These are phyloP conservation scores for Diaporthe citri DNA, from an alignment of 2,329 filamentous ascomycete species.

Conservation along the genomic window DNA sequence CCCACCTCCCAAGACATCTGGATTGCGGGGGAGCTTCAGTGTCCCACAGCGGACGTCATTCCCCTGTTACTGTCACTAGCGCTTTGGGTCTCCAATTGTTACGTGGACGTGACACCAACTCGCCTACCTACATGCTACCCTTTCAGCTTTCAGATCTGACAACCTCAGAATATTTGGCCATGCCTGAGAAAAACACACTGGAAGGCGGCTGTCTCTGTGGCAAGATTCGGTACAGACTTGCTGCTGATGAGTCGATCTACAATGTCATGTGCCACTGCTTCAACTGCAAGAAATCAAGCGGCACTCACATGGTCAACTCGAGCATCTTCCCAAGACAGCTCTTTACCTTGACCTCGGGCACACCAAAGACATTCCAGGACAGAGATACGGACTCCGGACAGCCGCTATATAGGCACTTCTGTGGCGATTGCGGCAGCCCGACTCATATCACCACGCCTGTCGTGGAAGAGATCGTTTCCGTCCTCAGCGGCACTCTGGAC, in stretches of 20 bases:
- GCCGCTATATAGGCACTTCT: constrained; percentile 15
- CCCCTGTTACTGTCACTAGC: background rate
- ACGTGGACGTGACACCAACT: background rate
- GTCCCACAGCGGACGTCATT: constrained; percentile 12
- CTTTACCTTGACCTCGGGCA: constrained; percentile 17
- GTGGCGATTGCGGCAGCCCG: constrained; percentile 32
- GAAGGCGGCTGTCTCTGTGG: constrained; percentile 36
- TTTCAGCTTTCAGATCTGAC: background rate
- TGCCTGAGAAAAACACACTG: constrained; percentile 11
- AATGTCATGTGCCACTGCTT: constrained; percentile 36
- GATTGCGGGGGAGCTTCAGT: constrained; percentile 24
- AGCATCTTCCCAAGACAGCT: constrained; percentile 30
- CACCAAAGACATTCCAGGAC: constrained; percentile 27
- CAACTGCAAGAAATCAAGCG: constrained; percentile 35
- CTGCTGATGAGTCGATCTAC: constrained; percentile 1
- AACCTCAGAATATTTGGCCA: background rate
- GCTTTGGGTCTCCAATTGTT: background rate
- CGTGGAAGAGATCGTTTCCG: constrained; percentile 18
- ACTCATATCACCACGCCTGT: constrained; percentile 27
- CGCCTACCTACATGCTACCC: background rate
- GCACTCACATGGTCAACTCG: constrained; percentile 34
- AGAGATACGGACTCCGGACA: constrained; percentile 8
- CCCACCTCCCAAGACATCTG: background rate
- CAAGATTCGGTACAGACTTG: constrained; percentile 31
- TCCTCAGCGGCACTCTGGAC: constrained; percentile 32